Evolutionary conservation across 176 grass and related monocot species (phyloP), one percentile per base, ranked within the genome.

Genomic region (Raddia guianensis): DNA sequence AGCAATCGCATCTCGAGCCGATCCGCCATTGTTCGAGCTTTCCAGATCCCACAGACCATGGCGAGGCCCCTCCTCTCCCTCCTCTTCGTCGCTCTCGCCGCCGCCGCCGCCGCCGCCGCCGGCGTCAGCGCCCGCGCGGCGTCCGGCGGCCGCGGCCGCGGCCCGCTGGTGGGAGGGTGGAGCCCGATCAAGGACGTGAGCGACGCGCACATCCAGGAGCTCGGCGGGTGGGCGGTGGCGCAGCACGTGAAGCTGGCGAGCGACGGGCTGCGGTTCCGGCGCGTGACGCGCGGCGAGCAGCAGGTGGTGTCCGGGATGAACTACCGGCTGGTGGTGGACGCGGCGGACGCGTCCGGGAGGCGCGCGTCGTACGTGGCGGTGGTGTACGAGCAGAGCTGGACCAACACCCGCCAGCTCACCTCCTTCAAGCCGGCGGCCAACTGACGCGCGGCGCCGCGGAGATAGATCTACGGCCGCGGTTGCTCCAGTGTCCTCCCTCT

Each of bases 301-400:
- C 91, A 84, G 72, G 91, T 85, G 11, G 84, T 90, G 60, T 20
- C 73, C 35, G 87, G 91, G 55, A 71, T 71, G 50, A 86, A 87
- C 63, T 93, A 90, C 80, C 78, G 80, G 50, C 67, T 92, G 47
- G 12, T 76, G 57, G 58, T 89, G 45, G 55, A 58, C 45, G 75
- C 56, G 42, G 27, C 37, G 2, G 69, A 65, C 59, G 37, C 32
- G 2, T 3, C 4, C 2, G 83, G 79, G 1, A 9, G 4, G 20
- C 4, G 7, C 58, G 55, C 32, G 21, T 15, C 40, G 34, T 89
- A 84, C 63, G 48, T 75, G 33, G 75, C 90, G 9, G 75, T 84
- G 68, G 75, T 92, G 2, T 92, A 54, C 69, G 90, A 92, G 87
- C 88, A 59, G 63, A 7, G 0, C 11, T 87, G 87, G 90, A 81